These are phyloP conservation scores for Entoloma clypeatum DNA, from an alignment of 1,284 basidiomycete species.

Conservation along the genomic window DNA sequence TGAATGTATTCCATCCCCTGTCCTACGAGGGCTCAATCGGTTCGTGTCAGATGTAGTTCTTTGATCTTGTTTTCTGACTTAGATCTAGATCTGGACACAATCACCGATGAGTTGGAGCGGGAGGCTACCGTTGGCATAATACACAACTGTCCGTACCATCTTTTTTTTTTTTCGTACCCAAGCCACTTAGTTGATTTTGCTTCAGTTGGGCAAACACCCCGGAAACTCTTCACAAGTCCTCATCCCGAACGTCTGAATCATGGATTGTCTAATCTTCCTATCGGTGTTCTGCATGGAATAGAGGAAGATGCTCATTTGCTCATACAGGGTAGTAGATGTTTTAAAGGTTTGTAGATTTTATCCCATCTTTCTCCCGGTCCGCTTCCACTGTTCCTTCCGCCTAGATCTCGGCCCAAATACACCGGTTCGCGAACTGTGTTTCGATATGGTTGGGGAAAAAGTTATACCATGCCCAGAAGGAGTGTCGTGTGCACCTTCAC, in stretches of 20 bases:
- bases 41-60: slow-evolving; percentile 24
- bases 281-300: slow-evolving; percentile 70
- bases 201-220: slow-evolving; percentile 85
- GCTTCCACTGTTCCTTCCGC: slow-evolving; percentile 16
- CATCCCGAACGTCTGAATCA: slow-evolving; percentile 78
- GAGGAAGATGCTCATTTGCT: slow-evolving; percentile 74
- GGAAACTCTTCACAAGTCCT: slow-evolving; percentile 80
- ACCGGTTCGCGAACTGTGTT: slow-evolving; percentile 49
- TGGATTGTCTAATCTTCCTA: slow-evolving; percentile 65
- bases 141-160: slow-evolving; percentile 71
- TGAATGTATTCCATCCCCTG: slow-evolving; percentile 92
- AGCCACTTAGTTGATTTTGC: slow-evolving; percentile 14
- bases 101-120: slow-evolving; percentile 82
- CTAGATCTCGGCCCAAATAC: slow-evolving; percentile 47
- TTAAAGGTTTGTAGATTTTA: slow-evolving; percentile 49
- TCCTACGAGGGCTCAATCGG: slow-evolving; percentile 93
- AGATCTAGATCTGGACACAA: slow-evolving; percentile 76
- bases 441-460: slow-evolving; percentile 56
- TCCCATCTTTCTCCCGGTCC: not conserved
- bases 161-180: slow-evolving; percentile 1
- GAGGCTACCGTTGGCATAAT: slow-evolving; percentile 94
- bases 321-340: slow-evolving; percentile 51
- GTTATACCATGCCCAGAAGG: slow-evolving; percentile 65
- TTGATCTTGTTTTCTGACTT: slow-evolving; percentile 2
- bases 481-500: slow-evolving; percentile 54